phyloP scores from a whole-genome alignment of 2,329 filamentous ascomycete genomes.

The Sporothrix globosa region DNA sequence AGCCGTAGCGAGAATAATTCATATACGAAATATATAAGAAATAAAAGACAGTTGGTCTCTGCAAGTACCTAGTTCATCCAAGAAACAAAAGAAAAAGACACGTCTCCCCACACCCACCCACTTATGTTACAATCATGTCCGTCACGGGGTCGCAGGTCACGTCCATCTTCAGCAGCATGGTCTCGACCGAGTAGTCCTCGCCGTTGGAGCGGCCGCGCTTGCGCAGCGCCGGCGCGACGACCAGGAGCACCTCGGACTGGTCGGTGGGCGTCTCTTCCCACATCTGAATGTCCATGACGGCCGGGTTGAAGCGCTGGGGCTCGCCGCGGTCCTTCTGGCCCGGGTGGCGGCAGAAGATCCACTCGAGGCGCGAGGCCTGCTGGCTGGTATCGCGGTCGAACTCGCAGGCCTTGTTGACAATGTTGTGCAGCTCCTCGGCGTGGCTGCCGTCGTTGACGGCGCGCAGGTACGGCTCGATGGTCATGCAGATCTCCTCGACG shows the following conservation, averaged over 20 bases:
- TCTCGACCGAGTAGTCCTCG: slow-evolving; percentile 30
- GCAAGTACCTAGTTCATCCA: too few relatives aligned
- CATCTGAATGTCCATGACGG: slow-evolving; percentile 23
- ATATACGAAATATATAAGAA: too few relatives aligned
- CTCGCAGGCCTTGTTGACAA: slow-evolving; percentile 31
- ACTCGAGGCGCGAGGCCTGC: slow-evolving; percentile 30
- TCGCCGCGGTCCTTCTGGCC: slow-evolving; percentile 14
- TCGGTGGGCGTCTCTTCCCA: slow-evolving; percentile 19
- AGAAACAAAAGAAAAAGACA: not conserved
- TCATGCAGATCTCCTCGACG: slow-evolving; percentile 25
- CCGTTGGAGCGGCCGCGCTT: slow-evolving; percentile 32
- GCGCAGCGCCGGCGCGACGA: slow-evolving; percentile 23
- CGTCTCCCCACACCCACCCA: too few relatives aligned
- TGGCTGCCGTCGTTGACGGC: slow-evolving; percentile 22
- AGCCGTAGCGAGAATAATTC: too few relatives aligned
- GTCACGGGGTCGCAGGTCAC: slow-evolving; percentile 30
- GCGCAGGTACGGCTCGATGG: slow-evolving; percentile 26
- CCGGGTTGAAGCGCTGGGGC: slow-evolving; percentile 19
- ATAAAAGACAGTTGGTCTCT: too few relatives aligned
- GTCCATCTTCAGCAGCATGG: slow-evolving; percentile 32
- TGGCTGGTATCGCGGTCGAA: slow-evolving; percentile 32
- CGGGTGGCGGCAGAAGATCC: slow-evolving; percentile 25
- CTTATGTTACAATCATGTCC: slow-evolving; percentile 23
- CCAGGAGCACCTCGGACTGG: slow-evolving; percentile 25
- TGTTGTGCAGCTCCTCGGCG: slow-evolving; percentile 23